Evolutionary conservation across 305 asterid genomes (phyloP).

Genomic region (Striga hermonthica): DNA sequence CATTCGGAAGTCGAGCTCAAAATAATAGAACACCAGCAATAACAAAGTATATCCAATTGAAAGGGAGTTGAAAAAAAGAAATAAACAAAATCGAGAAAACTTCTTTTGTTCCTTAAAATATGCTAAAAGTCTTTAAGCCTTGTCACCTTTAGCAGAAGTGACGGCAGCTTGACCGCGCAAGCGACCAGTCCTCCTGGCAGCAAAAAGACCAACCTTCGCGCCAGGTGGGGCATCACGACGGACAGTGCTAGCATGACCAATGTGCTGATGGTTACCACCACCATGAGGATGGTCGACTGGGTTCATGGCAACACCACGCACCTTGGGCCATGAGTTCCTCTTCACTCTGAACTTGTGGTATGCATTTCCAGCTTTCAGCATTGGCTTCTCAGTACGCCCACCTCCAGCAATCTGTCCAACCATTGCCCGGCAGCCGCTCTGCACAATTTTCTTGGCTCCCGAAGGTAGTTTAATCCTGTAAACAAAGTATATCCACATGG

Average conservation of each 20-base stretch:
- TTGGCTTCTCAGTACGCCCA: constrained; percentile 69
- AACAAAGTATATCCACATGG: constrained; percentile 26
- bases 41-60: constrained; percentile 21
- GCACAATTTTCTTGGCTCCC: constrained; percentile 58
- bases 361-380: constrained; percentile 65
- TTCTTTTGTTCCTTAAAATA: neutral
- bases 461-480: constrained; percentile 59
- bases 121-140: constrained; percentile 18
- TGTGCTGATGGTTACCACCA: constrained; percentile 92
- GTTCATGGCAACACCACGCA: constrained; percentile 83
- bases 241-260: constrained; percentile 81
- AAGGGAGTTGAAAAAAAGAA: constrained; percentile 2
- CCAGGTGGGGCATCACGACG: constrained; percentile 55
- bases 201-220: constrained; percentile 84
- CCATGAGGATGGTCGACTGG: constrained; percentile 91
- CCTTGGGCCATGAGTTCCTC: constrained; percentile 68
- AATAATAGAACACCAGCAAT: constrained; percentile 20
- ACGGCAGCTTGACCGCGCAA: constrained; percentile 86
- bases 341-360: constrained; percentile 65
- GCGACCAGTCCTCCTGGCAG: constrained; percentile 84
- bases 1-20: constrained; percentile 9
- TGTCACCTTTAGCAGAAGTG: constrained; percentile 57
- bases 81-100: constrained; percentile 16
- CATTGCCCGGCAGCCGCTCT: constrained; percentile 66
- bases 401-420: constrained; percentile 78